Evolutionary conservation across 2,329 filamentous ascomycete genomes (phyloP), one percentile per base, ranked within the genome.

Genomic region (Dothistroma pini): DNA sequence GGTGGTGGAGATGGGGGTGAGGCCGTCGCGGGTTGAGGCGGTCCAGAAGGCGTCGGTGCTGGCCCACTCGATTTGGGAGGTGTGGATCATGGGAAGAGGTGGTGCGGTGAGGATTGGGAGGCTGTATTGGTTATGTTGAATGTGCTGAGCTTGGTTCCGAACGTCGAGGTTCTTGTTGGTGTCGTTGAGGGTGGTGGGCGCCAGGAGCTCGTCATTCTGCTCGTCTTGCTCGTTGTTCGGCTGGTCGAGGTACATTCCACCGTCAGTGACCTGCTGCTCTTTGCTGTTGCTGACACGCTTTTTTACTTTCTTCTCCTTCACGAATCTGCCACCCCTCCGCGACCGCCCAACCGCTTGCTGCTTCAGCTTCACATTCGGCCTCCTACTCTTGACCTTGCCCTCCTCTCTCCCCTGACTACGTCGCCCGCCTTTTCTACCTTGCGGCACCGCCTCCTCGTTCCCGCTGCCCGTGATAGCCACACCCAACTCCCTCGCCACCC

Each of bases 51-150:
- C 21, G 19, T 31, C 22, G 41, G n/a, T 34, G 54, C 54, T 41
- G 19, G 38, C 54, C 54, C 54, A 56, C 49, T 56, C 54, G 38
- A 47, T 14, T 49, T 56, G 54, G 21, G 38, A 48, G 35, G 21
- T 41, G 41, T 56, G 54, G 16, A 56, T 49, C 54, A 56, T 56
- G 38, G 44, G 12, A 1, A 56, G 22, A 2, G 22, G 22, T 14
- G 38, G 22, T 34, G 11, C 38, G 19, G 12, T 14, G 41, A 48
- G 44, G 12, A 4, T 25, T 6, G 34, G 4, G 9, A 53, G n/a
- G n/a, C n/a, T 19, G 21, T 53, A 31, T 19, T 35, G 16, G 16
- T n/a, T 10, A n/a, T 54, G 52, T 12, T 19, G 50, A 6, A 32
- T 31, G 12, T 21, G 12, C 47, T 29, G 47, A 12, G 19, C 22